phyloP scores from a whole-genome alignment of 768 basidiomycete genomes.

The Suillus bovinus region DNA sequence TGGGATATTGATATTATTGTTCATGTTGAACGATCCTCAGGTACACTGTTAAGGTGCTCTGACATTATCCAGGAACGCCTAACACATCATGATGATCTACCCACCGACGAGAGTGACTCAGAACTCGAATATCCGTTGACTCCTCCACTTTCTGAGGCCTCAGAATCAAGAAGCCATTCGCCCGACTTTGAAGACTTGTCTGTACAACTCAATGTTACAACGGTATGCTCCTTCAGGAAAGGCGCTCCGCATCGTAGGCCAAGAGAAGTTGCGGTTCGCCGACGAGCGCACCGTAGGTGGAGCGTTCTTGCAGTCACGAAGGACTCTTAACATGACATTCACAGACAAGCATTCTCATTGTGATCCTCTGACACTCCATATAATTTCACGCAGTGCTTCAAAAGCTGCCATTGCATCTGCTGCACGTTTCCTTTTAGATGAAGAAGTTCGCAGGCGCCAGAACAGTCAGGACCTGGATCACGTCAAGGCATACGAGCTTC shows the following conservation, averaged over 20 bases:
- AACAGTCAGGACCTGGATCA: slow-evolving; percentile 1
- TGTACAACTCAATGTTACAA: slow-evolving; percentile 19
- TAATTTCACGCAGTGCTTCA: slow-evolving; percentile 59
- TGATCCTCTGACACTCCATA: slow-evolving; percentile 46
- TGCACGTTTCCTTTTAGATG: slow-evolving; percentile 46
- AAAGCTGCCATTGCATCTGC: slow-evolving; percentile 66
- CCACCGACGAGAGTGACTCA: slow-evolving; percentile 43
- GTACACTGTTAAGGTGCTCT: slow-evolving; percentile 40
- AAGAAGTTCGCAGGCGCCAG: slow-evolving; percentile 11
- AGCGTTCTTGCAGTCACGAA: neutral
- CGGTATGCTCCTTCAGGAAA: slow-evolving; percentile 15
- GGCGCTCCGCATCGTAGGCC: slow-evolving; percentile 17
- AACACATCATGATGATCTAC: slow-evolving; percentile 23
- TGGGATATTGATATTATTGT: slow-evolving; percentile 1
- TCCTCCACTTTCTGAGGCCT: slow-evolving; percentile 75
- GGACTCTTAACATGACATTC: neutral
- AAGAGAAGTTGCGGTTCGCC: slow-evolving; percentile 29
- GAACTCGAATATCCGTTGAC: slow-evolving; percentile 73
- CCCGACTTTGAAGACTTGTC: slow-evolving; percentile 37
- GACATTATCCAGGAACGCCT: slow-evolving; percentile 44
- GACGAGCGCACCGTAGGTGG: slow-evolving; percentile 24
- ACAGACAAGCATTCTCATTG: slow-evolving; percentile 14
- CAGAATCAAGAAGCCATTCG: slow-evolving; percentile 63
- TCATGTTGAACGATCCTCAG: slow-evolving; percentile 30
- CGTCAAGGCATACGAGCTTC: slow-evolving; percentile 33